These are phyloP conservation scores for Termitomyces sp. DNA, from an alignment of 768 basidiomycete species.

Conservation along the genomic window DNA sequence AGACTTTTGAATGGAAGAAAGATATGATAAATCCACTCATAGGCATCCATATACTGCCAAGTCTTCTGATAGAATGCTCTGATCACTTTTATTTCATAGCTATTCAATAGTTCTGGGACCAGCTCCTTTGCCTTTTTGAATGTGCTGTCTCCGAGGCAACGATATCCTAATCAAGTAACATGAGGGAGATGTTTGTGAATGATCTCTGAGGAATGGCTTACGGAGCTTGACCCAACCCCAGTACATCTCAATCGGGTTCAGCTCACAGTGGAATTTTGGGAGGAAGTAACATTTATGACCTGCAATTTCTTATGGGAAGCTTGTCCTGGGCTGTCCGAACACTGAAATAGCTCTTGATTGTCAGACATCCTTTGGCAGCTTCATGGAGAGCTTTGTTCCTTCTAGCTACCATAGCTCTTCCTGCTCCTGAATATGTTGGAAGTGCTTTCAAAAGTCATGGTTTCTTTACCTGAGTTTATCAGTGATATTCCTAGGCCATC, in stretches of 20 bases:
- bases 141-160: background rate
- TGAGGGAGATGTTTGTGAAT: background rate
- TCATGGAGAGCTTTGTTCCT: background rate
- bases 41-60: constrained; percentile 19
- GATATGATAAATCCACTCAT: background rate
- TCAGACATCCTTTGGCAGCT: background rate
- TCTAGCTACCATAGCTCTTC: background rate
- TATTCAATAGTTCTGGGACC: background rate
- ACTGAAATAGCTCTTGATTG: no score
- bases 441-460: background rate
- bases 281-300: background rate
- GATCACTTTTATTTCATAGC: constrained; percentile 9
- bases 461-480: background rate
- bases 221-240: background rate
- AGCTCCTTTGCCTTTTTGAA: background rate
- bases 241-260: no score
- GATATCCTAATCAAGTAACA: background rate
- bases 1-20: background rate
- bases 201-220: background rate
- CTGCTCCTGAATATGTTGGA: background rate
- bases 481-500: no score
- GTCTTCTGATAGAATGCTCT: constrained; percentile 9
- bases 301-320: no score
- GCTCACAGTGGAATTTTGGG: background rate
- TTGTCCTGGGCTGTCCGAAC: no score